These are phyloP conservation scores for Asclepias syriaca DNA, from an alignment of 257 asterid species.

Conservation along the genomic window DNA sequence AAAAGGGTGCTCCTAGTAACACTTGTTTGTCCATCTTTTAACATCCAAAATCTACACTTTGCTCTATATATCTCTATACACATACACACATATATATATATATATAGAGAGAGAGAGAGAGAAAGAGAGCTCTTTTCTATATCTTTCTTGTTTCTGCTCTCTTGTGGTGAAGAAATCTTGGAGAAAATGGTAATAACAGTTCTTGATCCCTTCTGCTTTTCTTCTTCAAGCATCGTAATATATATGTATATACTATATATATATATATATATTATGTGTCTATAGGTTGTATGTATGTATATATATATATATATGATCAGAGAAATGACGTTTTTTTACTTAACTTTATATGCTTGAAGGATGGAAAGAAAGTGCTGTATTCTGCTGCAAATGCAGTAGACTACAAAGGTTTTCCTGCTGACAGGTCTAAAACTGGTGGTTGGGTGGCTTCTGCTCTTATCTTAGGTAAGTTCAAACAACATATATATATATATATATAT, in stretches of 20 bases:
- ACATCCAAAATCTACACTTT: too few species aligned
- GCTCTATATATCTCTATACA: too few species aligned
- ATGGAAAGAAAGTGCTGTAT: conserved; percentile 6
- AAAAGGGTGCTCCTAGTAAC: neutral
- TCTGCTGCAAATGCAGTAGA: conserved; percentile 23
- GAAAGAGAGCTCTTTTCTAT: neutral
- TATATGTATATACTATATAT: neutral
- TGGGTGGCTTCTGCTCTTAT: conserved; percentile 38
- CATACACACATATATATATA: too few species aligned
- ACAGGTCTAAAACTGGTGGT: conserved; percentile 33
- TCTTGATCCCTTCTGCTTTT: too few species aligned
- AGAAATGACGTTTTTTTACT: neutral
- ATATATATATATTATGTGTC: too few species aligned
- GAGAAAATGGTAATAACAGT: too few species aligned
- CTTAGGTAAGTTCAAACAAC: conserved; percentile 20
- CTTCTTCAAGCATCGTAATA: neutral
- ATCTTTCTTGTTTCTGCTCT: neutral
- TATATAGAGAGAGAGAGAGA: too few species aligned
- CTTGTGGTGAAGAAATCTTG: neutral
- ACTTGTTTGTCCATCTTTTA: neutral
- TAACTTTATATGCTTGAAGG: neutral
- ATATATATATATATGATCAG: neutral
- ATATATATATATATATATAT: too few species aligned
- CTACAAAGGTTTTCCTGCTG: conserved; percentile 34
- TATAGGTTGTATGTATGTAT: too few species aligned